Evolutionary conservation across 2,329 filamentous ascomycete species (phyloP), one percentile per base, ranked within the genome.

Genomic region (Mycosphaerelloides madeirae): DNA sequence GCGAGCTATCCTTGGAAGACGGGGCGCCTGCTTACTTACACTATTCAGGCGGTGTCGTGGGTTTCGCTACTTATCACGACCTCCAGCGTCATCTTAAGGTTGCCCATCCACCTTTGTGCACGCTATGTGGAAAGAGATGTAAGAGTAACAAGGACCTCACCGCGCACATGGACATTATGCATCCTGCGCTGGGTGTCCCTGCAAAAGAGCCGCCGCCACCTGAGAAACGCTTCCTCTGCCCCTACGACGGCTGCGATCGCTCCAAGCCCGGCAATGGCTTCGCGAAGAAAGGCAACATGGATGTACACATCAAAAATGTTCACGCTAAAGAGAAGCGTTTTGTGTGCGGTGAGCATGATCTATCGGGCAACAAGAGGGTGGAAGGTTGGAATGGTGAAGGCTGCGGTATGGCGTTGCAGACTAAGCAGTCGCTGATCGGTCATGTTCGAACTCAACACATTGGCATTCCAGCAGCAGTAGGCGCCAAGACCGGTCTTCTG

Each of bases 371-470:
- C 34, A 68, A 61, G 15, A 68, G 69, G 33, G 57, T 93, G 1
- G 66, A 70, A 8, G 71, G 66, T 5, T 95, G 88, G 84, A 72
- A 78, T 44, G 76, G 75, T 16, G 67, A 75, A 8, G 74, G 81
- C 39, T 97, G 91, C 60, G 85, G 84, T 2, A 78, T 81, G 49
- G 77, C 77, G 29, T 93, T 94, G 59, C 78, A 79, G 46, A 85
- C 84, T 49, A 95, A 94, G 65, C 77, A 80, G 14, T 81, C 81
- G 22, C 75, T 96, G 0, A 85, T 91, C 64, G 85, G 93, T 54
- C 91, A 97, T 62, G 76, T 96, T 34, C 82, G 87, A 15, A 88
- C 84, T 37, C 78, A 87, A 16, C 91, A 97, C 63, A 71, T 95
- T 19, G 80, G 82, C n/a, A 68, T 79, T 16, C 66, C 49, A 9